Base-by-base conservation (phyloP, 257 asterid species). In the Gentiana dahurica region DNA sequence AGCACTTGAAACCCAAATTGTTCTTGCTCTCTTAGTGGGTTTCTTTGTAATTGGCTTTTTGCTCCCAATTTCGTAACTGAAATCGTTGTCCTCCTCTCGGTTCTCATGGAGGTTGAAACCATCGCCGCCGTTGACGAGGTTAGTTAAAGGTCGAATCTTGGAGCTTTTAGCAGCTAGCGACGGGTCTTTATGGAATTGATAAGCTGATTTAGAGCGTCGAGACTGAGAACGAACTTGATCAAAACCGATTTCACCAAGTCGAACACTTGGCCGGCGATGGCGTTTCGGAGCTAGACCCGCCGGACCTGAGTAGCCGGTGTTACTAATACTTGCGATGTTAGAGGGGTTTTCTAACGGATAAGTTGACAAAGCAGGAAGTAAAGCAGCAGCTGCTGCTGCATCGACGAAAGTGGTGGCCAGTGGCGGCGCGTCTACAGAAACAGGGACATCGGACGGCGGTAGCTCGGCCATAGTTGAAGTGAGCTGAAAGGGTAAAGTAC, bases 191-290 rank as follows among this genome's bases (percentile, higher is more conserved):
- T 85, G 96, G 70, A 65, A 85, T 15, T 87, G 82, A 41, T 41
- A 41, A 95, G 94, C 81, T 1, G 85, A 47, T 58, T 77, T 84
- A 61, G 78, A 73, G 47, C 88, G 89, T 3, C 81, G 71, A 37
- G 71, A 36, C 4, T 92, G 76, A 58, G 80, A 61, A 33, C 53
- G 62, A 15, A 70, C 53, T 13, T 60, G 63, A 41, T 90, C 98
- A 62, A 67, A 84, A 12, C 98, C 98, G 82, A 91, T 91, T 81
- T 91, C 98, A 34, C 98, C 98, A 49, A 91, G 75, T 50, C 98
- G 84, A 65, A 91, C 96, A 73, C 96, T 91, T 58, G 98, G 98
- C 24, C 98, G 92, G 69, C 98, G 94, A 77, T 87, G 98, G 8
- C 98, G 83, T 60, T 91, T 91, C 24, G 98, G 80, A 35, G 85